Conservation (phyloP, 768 basidiomycete genomes). For the Pisolithus marmoratus region DNA sequence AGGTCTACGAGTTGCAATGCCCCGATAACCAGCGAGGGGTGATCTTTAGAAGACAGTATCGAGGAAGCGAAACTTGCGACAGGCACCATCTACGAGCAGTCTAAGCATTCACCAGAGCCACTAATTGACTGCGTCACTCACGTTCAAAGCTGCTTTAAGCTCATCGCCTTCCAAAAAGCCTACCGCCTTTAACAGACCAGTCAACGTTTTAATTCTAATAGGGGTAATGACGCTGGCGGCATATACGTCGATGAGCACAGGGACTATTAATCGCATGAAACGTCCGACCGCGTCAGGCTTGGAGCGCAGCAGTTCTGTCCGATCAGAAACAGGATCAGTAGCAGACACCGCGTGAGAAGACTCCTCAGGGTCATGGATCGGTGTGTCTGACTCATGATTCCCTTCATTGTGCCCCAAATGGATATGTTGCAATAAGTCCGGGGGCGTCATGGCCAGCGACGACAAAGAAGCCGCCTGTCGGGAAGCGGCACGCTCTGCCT, state of each 20-base stretch:
- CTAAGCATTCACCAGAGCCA: constrained; percentile 4
- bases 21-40: constrained; percentile 77
- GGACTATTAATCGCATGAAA: constrained; percentile 86
- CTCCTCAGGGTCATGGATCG: constrained; percentile 39
- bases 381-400: constrained; percentile 30
- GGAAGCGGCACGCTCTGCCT: constrained; percentile 71
- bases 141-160: constrained; percentile 71
- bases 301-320: constrained; percentile 71
- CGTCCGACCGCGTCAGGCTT: constrained; percentile 71
- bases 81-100: constrained; percentile 67
- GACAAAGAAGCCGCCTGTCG: constrained; percentile 42
- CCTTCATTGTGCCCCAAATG: constrained; percentile 15
- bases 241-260: constrained; percentile 97
- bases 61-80: constrained; percentile 94
- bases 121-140: constrained; percentile 32
- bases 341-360: constrained; percentile 29
- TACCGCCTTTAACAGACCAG: constrained; percentile 84
- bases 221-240: constrained; percentile 91
- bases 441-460: constrained; percentile 20
- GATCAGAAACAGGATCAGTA: constrained; percentile 36
- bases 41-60: constrained; percentile 89
- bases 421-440: constrained; percentile 14
- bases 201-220: constrained; percentile 84
- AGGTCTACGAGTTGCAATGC: constrained; percentile 93
- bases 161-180: constrained; percentile 80